Evolutionary conservation across 1,284 basidiomycete genomes (phyloP), one percentile per base, ranked within the genome.

Genomic region (Vanrija sp.): DNA sequence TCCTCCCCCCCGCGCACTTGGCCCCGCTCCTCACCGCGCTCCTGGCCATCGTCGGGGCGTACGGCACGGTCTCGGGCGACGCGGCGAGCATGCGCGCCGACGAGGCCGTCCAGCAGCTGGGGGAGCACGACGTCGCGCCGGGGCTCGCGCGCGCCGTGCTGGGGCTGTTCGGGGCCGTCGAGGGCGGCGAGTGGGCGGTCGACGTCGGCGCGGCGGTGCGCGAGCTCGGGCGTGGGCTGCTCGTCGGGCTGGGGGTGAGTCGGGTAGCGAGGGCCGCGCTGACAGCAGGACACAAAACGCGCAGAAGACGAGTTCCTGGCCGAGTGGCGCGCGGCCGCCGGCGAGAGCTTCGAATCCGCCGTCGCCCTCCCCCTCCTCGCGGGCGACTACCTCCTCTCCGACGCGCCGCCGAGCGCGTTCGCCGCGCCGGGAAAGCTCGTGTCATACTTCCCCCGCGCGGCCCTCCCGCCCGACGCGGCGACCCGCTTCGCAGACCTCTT

Each of bases 401-500:
- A 62, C 47, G 36, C 59, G 14, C 56, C 62, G 24, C 47, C 59
- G 35, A 47, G 65, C 20, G 25, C 64, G 7, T 55, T 60, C 37
- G 47, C 58, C 38, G 39, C 64, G 20, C 48, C 67, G 7, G 60
- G 63, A 20, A 66, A 57, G 6, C 54, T 63, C 18, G 56, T 88
- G 31, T 78, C 76, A 8, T 89, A 89, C 74, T 88, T 91, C 69
- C 86, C 89, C n/a, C 78, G 82, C 3, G 82, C 86, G 0, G 75
- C 77, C 1, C 82, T 94, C 18, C 87, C 91, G 2, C 71, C 81
- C 0, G 85, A 88, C 50, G 84, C 89, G 15, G 78, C 85, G 2
- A 81, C 83, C 12, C 85, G 91, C 15, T 95, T 95, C 75, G 71
- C 82, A 2, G 88, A 93, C 56, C 80, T 95, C 20, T 96, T 96